phyloP scores from a whole-genome alignment of 192 early-diverging fungal species.

The Gorgonomyces haynaldii region DNA sequence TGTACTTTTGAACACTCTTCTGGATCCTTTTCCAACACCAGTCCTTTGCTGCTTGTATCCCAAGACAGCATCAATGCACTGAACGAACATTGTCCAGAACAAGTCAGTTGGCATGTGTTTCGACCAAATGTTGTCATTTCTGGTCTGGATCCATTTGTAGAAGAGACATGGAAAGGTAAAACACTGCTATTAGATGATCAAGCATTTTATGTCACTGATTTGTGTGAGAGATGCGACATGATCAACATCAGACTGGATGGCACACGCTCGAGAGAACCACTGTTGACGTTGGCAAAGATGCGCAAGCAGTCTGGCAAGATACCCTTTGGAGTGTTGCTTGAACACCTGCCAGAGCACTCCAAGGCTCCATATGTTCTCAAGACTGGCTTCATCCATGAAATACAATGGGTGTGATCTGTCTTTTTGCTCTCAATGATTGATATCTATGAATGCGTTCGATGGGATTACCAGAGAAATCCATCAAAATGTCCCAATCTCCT shows the following conservation, averaged over 20 bases:
- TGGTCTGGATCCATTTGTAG: conserved; percentile 43
- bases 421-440: no score
- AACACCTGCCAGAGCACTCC: not conserved
- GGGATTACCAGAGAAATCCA: no score
- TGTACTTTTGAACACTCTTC: not conserved
- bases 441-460: no score
- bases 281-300: conserved; percentile 1
- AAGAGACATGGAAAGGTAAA: conserved; percentile 47
- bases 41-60: conserved; percentile 6
- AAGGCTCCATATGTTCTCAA: no score
- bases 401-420: no score
- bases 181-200: conserved; percentile 31
- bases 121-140: conserved; percentile 60
- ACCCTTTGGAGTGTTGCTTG: not conserved
- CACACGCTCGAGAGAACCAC: not conserved
- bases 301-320: not conserved
- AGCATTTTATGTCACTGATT: conserved; percentile 30
- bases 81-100: conserved; percentile 23
- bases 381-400: no score
- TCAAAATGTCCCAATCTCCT: no score
- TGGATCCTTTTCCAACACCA: not conserved
- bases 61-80: conserved; percentile 39
- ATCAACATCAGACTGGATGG: conserved; percentile 1
- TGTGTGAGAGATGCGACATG: conserved; percentile 15
- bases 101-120: conserved; percentile 18